Base-by-base conservation (phyloP, 257 asterid genomes). In the Oldenlandia corymbosa region DNA sequence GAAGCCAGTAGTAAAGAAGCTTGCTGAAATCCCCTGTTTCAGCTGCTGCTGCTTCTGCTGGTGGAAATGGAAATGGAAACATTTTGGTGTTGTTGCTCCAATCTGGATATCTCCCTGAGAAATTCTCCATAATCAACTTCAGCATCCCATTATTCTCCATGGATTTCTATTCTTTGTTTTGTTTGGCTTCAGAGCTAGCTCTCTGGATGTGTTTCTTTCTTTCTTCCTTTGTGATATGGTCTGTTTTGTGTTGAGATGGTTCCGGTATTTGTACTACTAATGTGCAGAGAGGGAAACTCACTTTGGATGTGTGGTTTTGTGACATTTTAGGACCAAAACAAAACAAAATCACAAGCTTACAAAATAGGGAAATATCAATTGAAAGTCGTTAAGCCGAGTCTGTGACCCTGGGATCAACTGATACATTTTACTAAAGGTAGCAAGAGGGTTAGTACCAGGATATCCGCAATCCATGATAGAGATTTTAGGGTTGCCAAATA, bases 361-460 rank as follows among this genome's bases (percentile, higher is more conserved):
- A 41, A 41, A 4, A 34, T 3, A 34, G 9, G 39, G n/a, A n/a
- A n/a, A 4, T 39, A 39, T 39, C 43, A 39, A 39, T 4, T 39
- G 37, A 34, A 34, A 7, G 37, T 34, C 37, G 7, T n/a, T n/a
- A 34, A 7, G 4, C 7, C 37, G 7, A 34, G 37, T 34, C 37
- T 34, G 37, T 23, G 98, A 88, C 81, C 84, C 94, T 57, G 93
- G 82, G 62, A 67, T 92, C 42, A 92, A 92, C 76, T 78, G 85
- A 75, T 88, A 88, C 54, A 86, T 92, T 48, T 70, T 92, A 10
- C 66, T 75, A 73, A 88, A 85, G 58, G 98, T 88, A 69, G 86
- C 95, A 62, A 83, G 85, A 71, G 98, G 98, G 53, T 83, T 91
- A 46, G 84, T 88, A 24, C 97, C 97, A 36, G 97, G 98, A 24